Base-by-base conservation (phyloP, 257 asterid genomes). In the Ligustrum vulgare region DNA sequence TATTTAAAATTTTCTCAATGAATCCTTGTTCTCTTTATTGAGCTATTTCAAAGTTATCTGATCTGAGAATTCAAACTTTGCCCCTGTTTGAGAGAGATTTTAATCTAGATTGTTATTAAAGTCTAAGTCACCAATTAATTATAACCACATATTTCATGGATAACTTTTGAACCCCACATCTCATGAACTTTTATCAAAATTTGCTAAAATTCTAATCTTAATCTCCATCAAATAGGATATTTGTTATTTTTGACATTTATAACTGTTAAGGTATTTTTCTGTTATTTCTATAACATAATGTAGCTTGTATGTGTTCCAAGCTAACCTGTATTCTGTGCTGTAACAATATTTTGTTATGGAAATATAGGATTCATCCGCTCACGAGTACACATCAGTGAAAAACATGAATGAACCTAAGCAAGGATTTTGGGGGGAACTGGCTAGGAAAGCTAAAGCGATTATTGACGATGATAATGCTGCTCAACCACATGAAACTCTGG, bases 381-480 rank as follows among this genome's bases (percentile, higher is more conserved):
- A 87, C 63, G 90, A 80, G 77, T 89, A 84, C 77, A 76, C 89
- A 71, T 85, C 97, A 73, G 85, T 79, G 83, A 91, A 85, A 80
- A 87, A 73, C 82, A 77, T 83, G 68, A 75, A 76, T 82, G 96
- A 90, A 67, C 77, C 97, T 18, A 95, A 86, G 84, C 97, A 89
- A 83, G 96, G 97, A 69, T 90, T 95, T 82, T 95, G 99, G 99
- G 96, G 96, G 41, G 85, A 73, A 45, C 83, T 95, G 75, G 96
- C 98, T 79, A 88, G 89, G 80, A 95, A 95, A 86, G 98, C 97
- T 70, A 95, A 93, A 82, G 76, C 93, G 20, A 85, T 95, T 77
- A 71, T 95, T 78, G 98, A 93, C 72, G 99, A 95, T 74, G 97
- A 91, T 83, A 82, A 74, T 80, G 82, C 51, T 13, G 82, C 64